phyloP scores from a whole-genome alignment of 2,329 filamentous ascomycete species.

The Epichloe baconii region DNA sequence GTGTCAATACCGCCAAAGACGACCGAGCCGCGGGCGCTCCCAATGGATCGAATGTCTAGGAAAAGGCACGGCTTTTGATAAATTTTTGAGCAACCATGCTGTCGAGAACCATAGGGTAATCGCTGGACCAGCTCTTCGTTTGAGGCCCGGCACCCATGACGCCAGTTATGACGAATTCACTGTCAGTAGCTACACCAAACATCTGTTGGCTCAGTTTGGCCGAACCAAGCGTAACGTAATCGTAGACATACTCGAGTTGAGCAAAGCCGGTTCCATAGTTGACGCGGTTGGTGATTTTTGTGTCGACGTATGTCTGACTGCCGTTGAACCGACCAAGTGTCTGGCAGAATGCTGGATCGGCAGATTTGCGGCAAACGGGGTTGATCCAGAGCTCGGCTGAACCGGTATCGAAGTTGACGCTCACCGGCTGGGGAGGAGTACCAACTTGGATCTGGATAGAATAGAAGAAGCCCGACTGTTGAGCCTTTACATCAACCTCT shows the following conservation, averaged over 20 bases:
- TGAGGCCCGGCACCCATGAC: constrained; percentile 23
- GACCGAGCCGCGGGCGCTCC: constrained; percentile 19
- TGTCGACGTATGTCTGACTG: constrained; percentile 17
- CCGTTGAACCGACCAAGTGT: constrained; percentile 17
- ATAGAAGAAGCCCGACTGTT: constrained; percentile 23
- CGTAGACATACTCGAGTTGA: constrained; percentile 21
- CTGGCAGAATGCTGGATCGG: constrained; percentile 15
- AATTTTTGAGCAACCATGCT: constrained; percentile 19
- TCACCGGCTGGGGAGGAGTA: constrained; percentile 24
- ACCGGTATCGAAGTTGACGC: constrained; percentile 28
- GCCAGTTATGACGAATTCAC: constrained; percentile 16
- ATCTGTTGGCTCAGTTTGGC: constrained; percentile 20
- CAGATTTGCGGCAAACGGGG: constrained; percentile 22
- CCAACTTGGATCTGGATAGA: constrained; percentile 25
- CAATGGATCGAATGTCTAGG: constrained; percentile 21
- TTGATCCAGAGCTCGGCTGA: constrained; percentile 31
- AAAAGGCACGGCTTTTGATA: constrained; percentile 25
- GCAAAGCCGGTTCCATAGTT: constrained; percentile 21
- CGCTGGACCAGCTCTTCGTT: constrained; percentile 19
- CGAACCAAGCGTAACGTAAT: constrained; percentile 19
- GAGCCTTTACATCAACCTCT: constrained; percentile 12
- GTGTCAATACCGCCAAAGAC: constrained; percentile 46
- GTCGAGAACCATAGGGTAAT: constrained; percentile 24
- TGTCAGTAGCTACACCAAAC: constrained; percentile 24
- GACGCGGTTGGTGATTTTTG: constrained; percentile 13